Evolutionary conservation across 192 early-diverging fungal genomes (phyloP), one percentile per base, ranked within the genome.

Genomic region (Thoreauomyces humboldtii): DNA sequence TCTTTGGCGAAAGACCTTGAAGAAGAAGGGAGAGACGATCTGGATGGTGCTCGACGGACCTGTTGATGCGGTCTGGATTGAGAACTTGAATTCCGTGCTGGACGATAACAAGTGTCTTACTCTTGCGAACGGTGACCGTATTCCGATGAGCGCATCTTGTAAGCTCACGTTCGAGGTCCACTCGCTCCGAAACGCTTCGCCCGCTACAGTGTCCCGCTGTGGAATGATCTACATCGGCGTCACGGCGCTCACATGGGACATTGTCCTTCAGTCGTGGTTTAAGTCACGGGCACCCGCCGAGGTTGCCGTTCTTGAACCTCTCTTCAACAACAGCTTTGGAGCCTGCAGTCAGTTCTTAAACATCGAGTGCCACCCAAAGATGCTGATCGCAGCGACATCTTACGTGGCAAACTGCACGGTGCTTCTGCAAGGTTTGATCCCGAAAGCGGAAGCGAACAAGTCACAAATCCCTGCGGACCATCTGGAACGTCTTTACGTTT

Each of bases 181-280:
- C 61, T 76, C 72, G 47, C 71, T 86, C 41, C 44, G 77, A 27
- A 86, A 86, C 65, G 84, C 84, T 9, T 73, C 69, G 36, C 84
- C 84, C 15, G 84, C 84, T 12, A 86, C 84, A 19, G 84, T 86
- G 7, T 85, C 83, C 25, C 71, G 84, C 27, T 86, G 84, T 64
- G 84, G 84, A 56, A 86, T 86, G 84, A 86, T 86, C 62, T 86
- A 86, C 65, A 85, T 86, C 62, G 84, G 84, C 64, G 73, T 86
- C n/a, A 84, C 77, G 1, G 77, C 82, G 4, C 73, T 86, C 15
- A 75, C 84, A 36, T 86, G 84, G 84, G 84, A 85, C 42, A 79
- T 85, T 69, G 76, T 79, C 17, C 73, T 86, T n/a, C 81, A 82
- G 60, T 76, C 80, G 7, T 86, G 84, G 84, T 81, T 85, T 61